phyloP scores from a whole-genome alignment of 1,284 basidiomycete species.

The Irpex sp. region DNA sequence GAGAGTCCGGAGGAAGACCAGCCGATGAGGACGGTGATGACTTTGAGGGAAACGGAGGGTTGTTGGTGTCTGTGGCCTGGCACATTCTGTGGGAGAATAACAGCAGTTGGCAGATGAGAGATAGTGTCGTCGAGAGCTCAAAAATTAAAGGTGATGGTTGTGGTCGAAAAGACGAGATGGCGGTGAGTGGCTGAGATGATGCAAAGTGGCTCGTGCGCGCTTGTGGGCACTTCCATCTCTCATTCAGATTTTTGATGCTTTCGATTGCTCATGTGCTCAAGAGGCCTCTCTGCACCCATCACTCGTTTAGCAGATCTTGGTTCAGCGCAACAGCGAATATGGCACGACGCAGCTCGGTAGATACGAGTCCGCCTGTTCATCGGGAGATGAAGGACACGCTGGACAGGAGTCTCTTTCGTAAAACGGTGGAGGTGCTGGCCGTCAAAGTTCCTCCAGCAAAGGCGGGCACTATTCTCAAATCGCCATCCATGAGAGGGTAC shows the following conservation, averaged over 20 bases:
- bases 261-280: conserved; percentile 1
- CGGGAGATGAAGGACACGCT: conserved; percentile 44
- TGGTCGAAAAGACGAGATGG: conserved; percentile 4
- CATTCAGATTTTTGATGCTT: background rate
- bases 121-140: background rate
- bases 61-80: background rate
- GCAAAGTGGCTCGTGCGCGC: background rate
- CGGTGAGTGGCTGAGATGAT: background rate
- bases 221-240: background rate
- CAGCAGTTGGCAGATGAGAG: background rate
- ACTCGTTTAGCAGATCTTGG: background rate
- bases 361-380: conserved; percentile 51
- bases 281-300: background rate
- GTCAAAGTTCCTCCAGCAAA: conserved; percentile 57
- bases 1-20: conserved; percentile 18
- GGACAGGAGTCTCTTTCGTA: conserved; percentile 62
- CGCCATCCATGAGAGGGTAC: conserved; percentile 56
- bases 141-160: conserved; percentile 1
- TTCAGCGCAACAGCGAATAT: conserved; percentile 8
- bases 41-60: background rate
- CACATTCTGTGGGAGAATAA: conserved; percentile 4
- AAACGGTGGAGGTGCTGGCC: conserved; percentile 63
- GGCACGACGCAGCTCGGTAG: conserved; percentile 31
- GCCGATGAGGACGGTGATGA: conserved; percentile 5
- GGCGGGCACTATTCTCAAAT: conserved; percentile 54